Evolutionary conservation across 768 basidiomycete species (phyloP).

Genomic region (Ephemerocybe angulata): DNA sequence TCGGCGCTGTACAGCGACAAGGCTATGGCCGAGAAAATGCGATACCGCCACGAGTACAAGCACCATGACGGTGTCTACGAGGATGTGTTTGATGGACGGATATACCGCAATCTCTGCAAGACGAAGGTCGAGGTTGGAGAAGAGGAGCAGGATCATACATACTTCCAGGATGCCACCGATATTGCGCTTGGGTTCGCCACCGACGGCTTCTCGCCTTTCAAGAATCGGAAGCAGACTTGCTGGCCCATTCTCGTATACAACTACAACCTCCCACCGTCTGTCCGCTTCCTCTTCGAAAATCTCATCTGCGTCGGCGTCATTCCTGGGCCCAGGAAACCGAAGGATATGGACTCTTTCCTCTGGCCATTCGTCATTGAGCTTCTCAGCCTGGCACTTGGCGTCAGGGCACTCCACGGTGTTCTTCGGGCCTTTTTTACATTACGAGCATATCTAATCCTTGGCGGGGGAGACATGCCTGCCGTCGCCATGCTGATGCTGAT

Average conservation of each 20-base stretch:
- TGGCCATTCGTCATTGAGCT: constrained; percentile 38
- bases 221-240: constrained; percentile 26
- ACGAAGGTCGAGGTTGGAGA: constrained; percentile 20
- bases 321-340: constrained; percentile 42
- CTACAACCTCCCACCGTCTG: constrained; percentile 28
- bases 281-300: constrained; percentile 30
- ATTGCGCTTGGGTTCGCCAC: constrained; percentile 40
- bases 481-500: constrained; percentile 24
- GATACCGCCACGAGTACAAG: constrained; percentile 28
- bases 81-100: constrained; percentile 13
- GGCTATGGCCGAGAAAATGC: constrained; percentile 23
- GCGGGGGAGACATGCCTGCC: constrained; percentile 22
- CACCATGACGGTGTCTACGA: constrained; percentile 34
- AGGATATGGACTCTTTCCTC: constrained; percentile 41
- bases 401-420: constrained; percentile 26
- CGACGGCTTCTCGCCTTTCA: constrained; percentile 42
- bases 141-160: constrained; percentile 17
- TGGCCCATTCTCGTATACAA: constrained; percentile 43
- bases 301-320: constrained; percentile 40
- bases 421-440: constrained; percentile 8
- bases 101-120: too few relatives aligned
- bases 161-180: constrained; percentile 37
- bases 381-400: constrained; percentile 29
- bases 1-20: constrained; percentile 18
- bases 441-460: constrained; percentile 17